Percentiles rank a stretch among this genome's conserved stretches.
Conservation (phyloP, 352 stramenopile genomes). For the Phytophthora pistaciae region DNA sequence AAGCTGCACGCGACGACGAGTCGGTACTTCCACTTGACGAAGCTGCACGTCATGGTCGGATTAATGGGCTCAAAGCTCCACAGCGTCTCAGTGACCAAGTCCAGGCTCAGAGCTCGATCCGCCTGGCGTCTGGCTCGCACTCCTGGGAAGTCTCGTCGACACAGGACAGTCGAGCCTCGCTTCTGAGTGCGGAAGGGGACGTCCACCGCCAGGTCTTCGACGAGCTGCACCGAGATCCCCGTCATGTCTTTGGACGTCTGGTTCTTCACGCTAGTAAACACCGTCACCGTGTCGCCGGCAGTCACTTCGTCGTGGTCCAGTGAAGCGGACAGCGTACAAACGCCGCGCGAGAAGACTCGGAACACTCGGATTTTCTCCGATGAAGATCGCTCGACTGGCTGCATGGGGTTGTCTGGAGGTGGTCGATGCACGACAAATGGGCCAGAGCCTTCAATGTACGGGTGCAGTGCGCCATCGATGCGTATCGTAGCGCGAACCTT, state of each 20-base stretch:
- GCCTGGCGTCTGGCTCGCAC: conserved; percentile 5
- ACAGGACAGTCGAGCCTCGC: conserved; percentile 13
- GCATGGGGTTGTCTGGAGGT: neutral
- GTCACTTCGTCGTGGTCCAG: conserved; percentile 20
- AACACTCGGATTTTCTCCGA: conserved; percentile 16
- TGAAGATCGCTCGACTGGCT: conserved; percentile 8
- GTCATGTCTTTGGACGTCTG: conserved; percentile 23
- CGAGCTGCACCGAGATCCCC: conserved; percentile 14
- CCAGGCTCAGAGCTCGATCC: conserved; percentile 18
- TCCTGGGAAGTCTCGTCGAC: conserved; percentile 17
- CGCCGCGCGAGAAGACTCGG: conserved; percentile 19
- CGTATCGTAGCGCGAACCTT: conserved; percentile 8
- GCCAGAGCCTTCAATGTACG: conserved; percentile 14
- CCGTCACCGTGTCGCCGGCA: conserved; percentile 15
- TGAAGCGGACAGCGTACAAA: conserved; percentile 18
- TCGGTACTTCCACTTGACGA: conserved; percentile 25
- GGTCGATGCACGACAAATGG: conserved; percentile 10
- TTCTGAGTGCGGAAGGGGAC: conserved; percentile 28
- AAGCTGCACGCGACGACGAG: conserved; percentile 18
- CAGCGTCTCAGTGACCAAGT: conserved; percentile 17
- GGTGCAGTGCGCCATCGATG: neutral
- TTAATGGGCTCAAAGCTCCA: conserved; percentile 26
- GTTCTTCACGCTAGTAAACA: conserved; percentile 21
- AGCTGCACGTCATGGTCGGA: conserved; percentile 22
- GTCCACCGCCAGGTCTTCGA: conserved; percentile 26